Evolutionary conservation across 2,329 filamentous ascomycete genomes (phyloP), one percentile per base, ranked within the genome.

Genomic region (Tolypocladium cylindrosporum): DNA sequence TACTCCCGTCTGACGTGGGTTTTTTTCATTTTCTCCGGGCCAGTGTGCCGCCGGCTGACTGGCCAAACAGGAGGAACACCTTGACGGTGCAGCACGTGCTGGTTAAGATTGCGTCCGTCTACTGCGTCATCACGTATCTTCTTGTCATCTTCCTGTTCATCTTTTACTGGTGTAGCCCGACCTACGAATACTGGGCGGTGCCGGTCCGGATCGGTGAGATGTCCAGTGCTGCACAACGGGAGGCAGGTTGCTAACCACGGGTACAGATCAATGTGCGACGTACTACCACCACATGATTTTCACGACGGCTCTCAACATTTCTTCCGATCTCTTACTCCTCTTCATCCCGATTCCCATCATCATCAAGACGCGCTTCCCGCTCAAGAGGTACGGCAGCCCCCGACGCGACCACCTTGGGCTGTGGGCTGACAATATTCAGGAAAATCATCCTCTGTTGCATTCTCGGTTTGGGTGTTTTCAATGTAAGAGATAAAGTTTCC

Each of bases 381-480:
- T 66, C 5, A 71, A 70, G 58, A 65, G 62, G 64, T 64, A 11
- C 27, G 27, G 13, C 27, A 13, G n/a, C 3, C 10, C 31, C 16
- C 24, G 8, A 34, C 14, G 24, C 13, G 16, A n/a, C 10, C 27
- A 19, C 6, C 9, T 51, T 42, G 7, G 4, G 7, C 24, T 39
- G 39, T 10, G 19, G n/a, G 57, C 55, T 57, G 43, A 56, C 50
- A 2, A 4, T 2, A 3, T 5, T 11, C 10, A 72, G 80, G 58
- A 86, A 86, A 65, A 55, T 79, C 0, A 74, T 82, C 0, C 70
- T 86, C 0, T 74, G 79, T 52, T 73, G 71, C 37, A 76, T 86
- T 37, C 85, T 87, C 66, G 72, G 77, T 2, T 72, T 86, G 2
- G 84, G 84, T 1, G 64, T 79, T 4, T 79, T 83, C 60, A 73